A percentile compares a stretch with the other conserved stretches of the same genome.
Evolutionary conservation across 257 asterid genomes (phyloP).

Genomic region (Thymus quinquecostatus): DNA sequence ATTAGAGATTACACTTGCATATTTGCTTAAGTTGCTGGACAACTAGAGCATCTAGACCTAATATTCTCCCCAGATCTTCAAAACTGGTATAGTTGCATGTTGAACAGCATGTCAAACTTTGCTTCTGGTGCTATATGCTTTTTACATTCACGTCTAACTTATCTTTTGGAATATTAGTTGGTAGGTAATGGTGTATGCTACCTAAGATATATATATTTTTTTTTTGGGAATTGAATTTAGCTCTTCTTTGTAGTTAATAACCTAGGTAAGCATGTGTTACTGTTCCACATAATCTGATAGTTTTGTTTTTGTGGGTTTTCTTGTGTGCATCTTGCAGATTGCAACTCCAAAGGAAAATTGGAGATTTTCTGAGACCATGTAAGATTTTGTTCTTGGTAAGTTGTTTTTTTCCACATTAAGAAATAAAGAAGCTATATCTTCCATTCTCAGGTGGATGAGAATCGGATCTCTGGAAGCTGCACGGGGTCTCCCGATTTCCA

Average conservation of each 20-base stretch:
- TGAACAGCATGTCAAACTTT: constrained; percentile 19
- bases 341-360: constrained; percentile 48
- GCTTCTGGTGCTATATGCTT: constrained; percentile 1
- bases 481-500: constrained; percentile 43
- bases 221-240: constrained; percentile 17
- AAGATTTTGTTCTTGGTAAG: constrained; percentile 44
- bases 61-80: neutral
- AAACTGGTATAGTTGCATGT: neutral
- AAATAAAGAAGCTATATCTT: constrained; percentile 30
- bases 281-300: constrained; percentile 25
- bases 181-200: constrained; percentile 17
- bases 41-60: too few species aligned
- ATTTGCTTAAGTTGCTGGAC: too few species aligned
- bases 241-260: constrained; percentile 8
- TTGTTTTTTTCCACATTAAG: constrained; percentile 21
- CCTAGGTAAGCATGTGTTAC: constrained; percentile 1
- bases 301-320: constrained; percentile 30
- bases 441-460: constrained; percentile 76
- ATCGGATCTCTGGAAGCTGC: constrained; percentile 50
- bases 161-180: constrained; percentile 20
- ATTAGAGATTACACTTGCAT: too few species aligned
- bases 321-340: constrained; percentile 46
- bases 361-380: constrained; percentile 63
- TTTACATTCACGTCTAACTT: neutral
- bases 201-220: constrained; percentile 14